Evolutionary conservation across 306 rosid species (phyloP), one percentile per base, ranked within the genome.

Genomic region (Cucurbita argyrosperma): DNA sequence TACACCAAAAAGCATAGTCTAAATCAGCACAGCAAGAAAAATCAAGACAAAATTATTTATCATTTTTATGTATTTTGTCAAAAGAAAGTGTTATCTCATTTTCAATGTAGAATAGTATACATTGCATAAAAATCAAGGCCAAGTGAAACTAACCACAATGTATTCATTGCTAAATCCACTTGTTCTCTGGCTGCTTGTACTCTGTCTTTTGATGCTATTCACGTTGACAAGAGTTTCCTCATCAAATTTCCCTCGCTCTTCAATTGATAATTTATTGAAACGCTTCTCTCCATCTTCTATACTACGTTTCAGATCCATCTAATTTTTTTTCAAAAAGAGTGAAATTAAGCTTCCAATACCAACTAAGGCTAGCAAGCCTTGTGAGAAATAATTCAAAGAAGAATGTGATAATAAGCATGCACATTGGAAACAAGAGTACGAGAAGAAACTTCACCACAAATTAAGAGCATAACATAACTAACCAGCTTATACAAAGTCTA

Each of bases 141-240:
- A 10, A 23, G 66, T 46, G 45, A 23, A 76, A 43, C 83, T 79
- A 80, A 94, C 99, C 96, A 94, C 99, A 73, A 94, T 94, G 85
- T 94, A 94, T 74, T 94, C 95, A 54, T 94, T 91, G 88, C 97
- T 90, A 80, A 94, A 94, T 67, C 99, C 97, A 82, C 77, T 89
- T 21, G 92, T 77, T 81, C 92, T 88, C 75, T 79, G 87, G 82
- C 86, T 88, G 72, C 88, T 76, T 37, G 96, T 79, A 81, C 96
- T 90, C 83, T 87, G 90, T 85, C 81, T 89, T 85, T 86, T 89
- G 65, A 94, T 82, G 80, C 81, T 94, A 81, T 91, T 94, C 49
- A 94, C 99, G 78, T 94, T 94, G 77, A 94, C 90, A 30, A 94
- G 89, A 2, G 99, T 94, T 82, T 94, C 99, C 78, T 94, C 99